Evolutionary conservation across 2,329 filamentous ascomycete species (phyloP).

Genomic region (Aureobasidium sp.): DNA sequence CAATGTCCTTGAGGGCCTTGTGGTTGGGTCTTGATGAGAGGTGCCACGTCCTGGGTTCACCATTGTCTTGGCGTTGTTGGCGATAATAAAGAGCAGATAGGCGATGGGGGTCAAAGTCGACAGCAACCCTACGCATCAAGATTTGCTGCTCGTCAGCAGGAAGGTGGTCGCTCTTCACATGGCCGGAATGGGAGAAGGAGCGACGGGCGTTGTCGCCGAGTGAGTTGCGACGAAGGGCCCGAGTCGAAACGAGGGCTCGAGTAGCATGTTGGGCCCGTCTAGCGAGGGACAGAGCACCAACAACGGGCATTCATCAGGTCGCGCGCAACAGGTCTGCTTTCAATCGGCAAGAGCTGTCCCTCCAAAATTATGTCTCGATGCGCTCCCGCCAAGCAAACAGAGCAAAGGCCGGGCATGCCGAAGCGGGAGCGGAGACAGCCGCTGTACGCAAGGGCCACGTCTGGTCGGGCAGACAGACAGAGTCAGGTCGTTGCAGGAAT

Average conservation of each 20-base stretch:
- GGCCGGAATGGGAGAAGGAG: neutral
- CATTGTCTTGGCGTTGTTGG: neutral
- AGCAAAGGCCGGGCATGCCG: neutral
- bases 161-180: conserved; percentile 5
- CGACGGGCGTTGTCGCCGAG: conserved; percentile 12
- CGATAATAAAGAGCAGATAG: neutral
- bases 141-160: neutral
- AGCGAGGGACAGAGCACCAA: conserved; percentile 15
- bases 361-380: neutral
- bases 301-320: conserved; percentile 17
- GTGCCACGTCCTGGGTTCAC: neutral
- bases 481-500: neutral
- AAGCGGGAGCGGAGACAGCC: neutral
- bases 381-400: neutral
- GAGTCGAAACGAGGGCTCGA: neutral
- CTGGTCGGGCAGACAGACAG: neutral
- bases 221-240: neutral
- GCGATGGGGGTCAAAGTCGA: neutral
- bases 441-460: conserved; percentile 10
- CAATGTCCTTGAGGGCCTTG: neutral
- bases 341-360: neutral
- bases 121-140: neutral
- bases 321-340: conserved; percentile 9
- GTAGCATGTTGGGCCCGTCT: conserved; percentile 12
- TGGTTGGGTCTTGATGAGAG: neutral